A percentile compares a stretch with the other conserved stretches of the same genome.
Conservation (phyloP, 768 basidiomycete genomes). For the Cystobasidium onofrii region DNA sequence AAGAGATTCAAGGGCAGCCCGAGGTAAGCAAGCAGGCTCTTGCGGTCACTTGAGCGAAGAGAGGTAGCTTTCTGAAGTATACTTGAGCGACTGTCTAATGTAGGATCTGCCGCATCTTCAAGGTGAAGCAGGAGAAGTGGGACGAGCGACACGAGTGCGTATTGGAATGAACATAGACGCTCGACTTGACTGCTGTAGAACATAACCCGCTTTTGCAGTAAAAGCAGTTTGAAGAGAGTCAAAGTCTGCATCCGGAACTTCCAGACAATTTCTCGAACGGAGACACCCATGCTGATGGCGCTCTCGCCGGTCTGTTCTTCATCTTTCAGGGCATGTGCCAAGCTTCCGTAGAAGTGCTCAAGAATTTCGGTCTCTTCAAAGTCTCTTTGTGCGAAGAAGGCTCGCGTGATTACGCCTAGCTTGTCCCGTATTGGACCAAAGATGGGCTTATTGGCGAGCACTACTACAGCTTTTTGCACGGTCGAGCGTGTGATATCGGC, state of each 20-base stretch:
- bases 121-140: slow-evolving; percentile 87
- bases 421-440: slow-evolving; percentile 94
- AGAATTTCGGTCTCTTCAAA: slow-evolving; percentile 79
- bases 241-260: slow-evolving; percentile 86
- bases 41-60: slow-evolving; percentile 75
- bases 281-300: slow-evolving; percentile 80
- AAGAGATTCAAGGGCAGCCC: slow-evolving; percentile 92
- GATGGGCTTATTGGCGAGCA: slow-evolving; percentile 67
- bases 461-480: slow-evolving; percentile 95
- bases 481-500: slow-evolving; percentile 85
- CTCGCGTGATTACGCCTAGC: slow-evolving; percentile 83
- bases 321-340: slow-evolving; percentile 62
- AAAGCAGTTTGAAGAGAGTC: slow-evolving; percentile 84
- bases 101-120: slow-evolving; percentile 84
- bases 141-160: slow-evolving; percentile 85
- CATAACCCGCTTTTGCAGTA: slow-evolving; percentile 93
- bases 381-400: slow-evolving; percentile 84
- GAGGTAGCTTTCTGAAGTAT: slow-evolving; percentile 66
- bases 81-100: slow-evolving; percentile 57
- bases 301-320: slow-evolving; percentile 73
- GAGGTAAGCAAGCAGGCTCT: slow-evolving; percentile 81
- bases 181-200: slow-evolving; percentile 88
- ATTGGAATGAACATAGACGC: slow-evolving; percentile 90
- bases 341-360: slow-evolving; percentile 70
- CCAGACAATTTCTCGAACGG: slow-evolving; percentile 75